Evolutionary conservation across 345 rosid genomes (phyloP), one percentile per base, ranked within the genome.

Genomic region (Eucalyptus guilfoylei): DNA sequence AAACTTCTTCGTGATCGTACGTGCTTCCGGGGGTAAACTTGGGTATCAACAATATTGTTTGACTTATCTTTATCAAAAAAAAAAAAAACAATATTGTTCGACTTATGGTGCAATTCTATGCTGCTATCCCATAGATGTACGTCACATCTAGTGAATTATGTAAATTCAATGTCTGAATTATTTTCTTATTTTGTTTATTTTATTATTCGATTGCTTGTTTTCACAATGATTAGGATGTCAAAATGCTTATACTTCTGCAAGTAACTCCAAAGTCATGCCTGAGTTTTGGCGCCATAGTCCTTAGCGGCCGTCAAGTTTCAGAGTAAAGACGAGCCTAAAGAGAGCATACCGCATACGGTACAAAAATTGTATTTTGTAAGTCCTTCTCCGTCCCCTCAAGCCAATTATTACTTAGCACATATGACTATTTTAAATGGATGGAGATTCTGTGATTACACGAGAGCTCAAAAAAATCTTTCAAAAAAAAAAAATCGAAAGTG

Each of bases 121-220:
- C 0, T 14, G 6, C 4, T 5, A 16, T 3, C 19, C 19, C 0
- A 15, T 64, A 2, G 8, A 64, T 64, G 19, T 64, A n/a, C 3
- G 10, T 64, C 76, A n/a, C 8, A n/a, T n/a, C 19, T 64, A 64
- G 15, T 17, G 37, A 64, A 64, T 8, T n/a, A 67, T 5, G 6
- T 16, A 15, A 4, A n/a, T 67, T 0, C 2, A 32, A 5, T n/a
- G 40, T 15, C 6, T 3, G 3, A 67, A 67, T 32, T n/a, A 15
- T 9, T 67, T 15, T 67, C 11, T n/a, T 67, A n/a, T 67, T n/a
- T 8, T 64, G 5, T n/a, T 14, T 64, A n/a, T 64, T 64, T 64
- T n/a, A 64, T 64, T 64, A 15, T 49, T 50, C 54, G 1, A 50
- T 16, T 6, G 21, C 54, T 16, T 50, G 4, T 50, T 50, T 50